A percentile compares a stretch with the other conserved stretches of the same genome.
Evolutionary conservation across 2,329 filamentous ascomycete species (phyloP).

Genomic region (Colletotrichum nymphaeae): DNA sequence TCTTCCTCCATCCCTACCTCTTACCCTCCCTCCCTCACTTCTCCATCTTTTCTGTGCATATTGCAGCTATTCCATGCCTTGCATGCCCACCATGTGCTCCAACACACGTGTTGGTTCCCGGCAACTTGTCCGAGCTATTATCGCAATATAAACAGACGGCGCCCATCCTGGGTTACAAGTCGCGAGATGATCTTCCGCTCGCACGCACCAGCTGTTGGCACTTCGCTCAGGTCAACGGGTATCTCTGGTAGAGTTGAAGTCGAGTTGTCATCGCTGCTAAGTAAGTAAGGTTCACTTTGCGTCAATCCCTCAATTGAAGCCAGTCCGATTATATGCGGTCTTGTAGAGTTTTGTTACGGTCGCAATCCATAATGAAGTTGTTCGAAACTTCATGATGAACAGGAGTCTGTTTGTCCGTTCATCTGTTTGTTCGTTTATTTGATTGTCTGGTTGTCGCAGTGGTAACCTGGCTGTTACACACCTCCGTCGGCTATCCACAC

Average conservation of each 20-base stretch:
- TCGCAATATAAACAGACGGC: conserved; percentile 25
- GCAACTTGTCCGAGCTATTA: neutral
- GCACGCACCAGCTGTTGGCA: conserved; percentile 15
- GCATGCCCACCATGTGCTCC: conserved; percentile 8
- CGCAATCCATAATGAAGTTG: neutral
- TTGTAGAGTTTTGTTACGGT: neutral
- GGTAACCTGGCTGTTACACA: neutral
- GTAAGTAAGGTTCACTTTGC: conserved; percentile 5
- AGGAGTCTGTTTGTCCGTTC: neutral
- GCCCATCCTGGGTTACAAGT: neutral
- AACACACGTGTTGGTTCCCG: conserved; percentile 1
- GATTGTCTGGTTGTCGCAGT: no score
- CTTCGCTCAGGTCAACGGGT: conserved; percentile 14
- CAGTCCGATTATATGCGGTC: neutral
- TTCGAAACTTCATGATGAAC: neutral
- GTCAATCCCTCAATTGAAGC: neutral
- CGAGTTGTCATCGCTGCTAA: conserved; percentile 10
- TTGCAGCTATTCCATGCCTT: neutral
- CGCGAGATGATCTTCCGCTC: neutral
- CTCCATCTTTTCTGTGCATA: neutral
- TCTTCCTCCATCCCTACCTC: conserved; percentile 5
- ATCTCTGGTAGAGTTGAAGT: neutral
- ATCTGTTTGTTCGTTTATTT: neutral
- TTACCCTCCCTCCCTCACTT: neutral
- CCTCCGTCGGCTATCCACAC: neutral